Percentiles rank a stretch among this genome's conserved stretches.
These are phyloP conservation scores for Sugiyamaella neomexicana DNA, from an alignment of 1,139 yeast genomes.

Conservation along the genomic window DNA sequence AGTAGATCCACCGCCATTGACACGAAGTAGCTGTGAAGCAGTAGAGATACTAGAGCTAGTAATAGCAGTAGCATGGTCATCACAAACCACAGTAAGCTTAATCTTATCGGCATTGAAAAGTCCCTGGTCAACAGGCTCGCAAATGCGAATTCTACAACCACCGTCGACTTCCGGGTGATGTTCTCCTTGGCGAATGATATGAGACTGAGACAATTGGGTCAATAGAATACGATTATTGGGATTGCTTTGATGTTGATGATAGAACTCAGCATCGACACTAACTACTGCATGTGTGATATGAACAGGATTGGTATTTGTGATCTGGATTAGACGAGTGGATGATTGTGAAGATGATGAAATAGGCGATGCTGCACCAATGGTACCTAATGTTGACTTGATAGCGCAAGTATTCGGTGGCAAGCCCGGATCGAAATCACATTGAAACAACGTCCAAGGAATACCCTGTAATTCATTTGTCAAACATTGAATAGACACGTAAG, in stretches of 20 bases:
- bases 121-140: constrained; percentile 79
- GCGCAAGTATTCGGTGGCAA: constrained; percentile 28
- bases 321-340: constrained; percentile 13
- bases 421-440: constrained; percentile 21
- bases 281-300: constrained; percentile 30
- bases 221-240: constrained; percentile 4
- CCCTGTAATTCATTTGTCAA: constrained; percentile 20
- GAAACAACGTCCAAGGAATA: constrained; percentile 27
- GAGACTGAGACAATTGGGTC: constrained; percentile 14
- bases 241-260: constrained; percentile 20
- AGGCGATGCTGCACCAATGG: constrained; percentile 19
- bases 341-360: background rate
- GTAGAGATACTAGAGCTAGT: too few species aligned
- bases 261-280: constrained; percentile 30
- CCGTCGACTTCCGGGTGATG: constrained; percentile 28
- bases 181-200: constrained; percentile 37
- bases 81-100: constrained; percentile 54
- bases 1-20: constrained; percentile 2
- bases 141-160: constrained; percentile 46
- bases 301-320: constrained; percentile 27
- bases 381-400: constrained; percentile 21
- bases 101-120: constrained; percentile 45
- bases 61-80: constrained; percentile 19
- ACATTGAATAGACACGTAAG: constrained; percentile 23
- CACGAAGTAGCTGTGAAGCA: constrained; percentile 18